These are phyloP conservation scores for Sporothrix luriei DNA, from an alignment of 2,329 filamentous ascomycete genomes.

Conservation along the genomic window DNA sequence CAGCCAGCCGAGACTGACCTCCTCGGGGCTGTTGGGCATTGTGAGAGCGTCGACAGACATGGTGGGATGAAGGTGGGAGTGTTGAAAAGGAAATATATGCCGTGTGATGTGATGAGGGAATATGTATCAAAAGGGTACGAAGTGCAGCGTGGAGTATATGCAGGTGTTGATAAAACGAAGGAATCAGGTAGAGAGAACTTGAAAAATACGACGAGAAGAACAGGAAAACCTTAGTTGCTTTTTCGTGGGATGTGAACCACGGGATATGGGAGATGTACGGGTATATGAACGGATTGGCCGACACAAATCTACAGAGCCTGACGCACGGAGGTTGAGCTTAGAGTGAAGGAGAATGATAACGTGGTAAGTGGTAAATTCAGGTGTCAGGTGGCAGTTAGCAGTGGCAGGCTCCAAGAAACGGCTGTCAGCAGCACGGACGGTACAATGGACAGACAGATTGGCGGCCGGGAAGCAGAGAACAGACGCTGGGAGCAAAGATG, in stretches of 20 bases:
- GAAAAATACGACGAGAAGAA: not conserved
- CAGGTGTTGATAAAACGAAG: not conserved
- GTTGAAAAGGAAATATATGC: not conserved
- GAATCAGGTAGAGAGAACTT: not conserved
- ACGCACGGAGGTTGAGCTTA: not conserved
- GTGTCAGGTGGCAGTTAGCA: no score
- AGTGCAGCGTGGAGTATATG: not conserved
- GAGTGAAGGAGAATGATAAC: not conserved
- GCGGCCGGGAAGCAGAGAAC: not conserved
- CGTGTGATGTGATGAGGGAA: constrained; percentile 2
- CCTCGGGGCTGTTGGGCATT: constrained; percentile 27
- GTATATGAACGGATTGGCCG: not conserved
- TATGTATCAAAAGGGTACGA: not conserved
- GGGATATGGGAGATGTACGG: not conserved
- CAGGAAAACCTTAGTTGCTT: not conserved
- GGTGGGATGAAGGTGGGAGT: not conserved
- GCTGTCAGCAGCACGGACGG: not conserved
- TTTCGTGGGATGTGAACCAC: constrained; percentile 6
- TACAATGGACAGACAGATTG: not conserved
- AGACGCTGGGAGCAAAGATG: not conserved
- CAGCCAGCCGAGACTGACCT: constrained; percentile 28
- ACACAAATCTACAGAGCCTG: not conserved
- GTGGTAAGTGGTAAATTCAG: not conserved
- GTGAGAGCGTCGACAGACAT: constrained; percentile 2
- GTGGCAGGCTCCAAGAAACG: not conserved